Evolutionary conservation across 1,284 basidiomycete species (phyloP), one percentile per base, ranked within the genome.

Genomic region (Tylopilus orsonianus): DNA sequence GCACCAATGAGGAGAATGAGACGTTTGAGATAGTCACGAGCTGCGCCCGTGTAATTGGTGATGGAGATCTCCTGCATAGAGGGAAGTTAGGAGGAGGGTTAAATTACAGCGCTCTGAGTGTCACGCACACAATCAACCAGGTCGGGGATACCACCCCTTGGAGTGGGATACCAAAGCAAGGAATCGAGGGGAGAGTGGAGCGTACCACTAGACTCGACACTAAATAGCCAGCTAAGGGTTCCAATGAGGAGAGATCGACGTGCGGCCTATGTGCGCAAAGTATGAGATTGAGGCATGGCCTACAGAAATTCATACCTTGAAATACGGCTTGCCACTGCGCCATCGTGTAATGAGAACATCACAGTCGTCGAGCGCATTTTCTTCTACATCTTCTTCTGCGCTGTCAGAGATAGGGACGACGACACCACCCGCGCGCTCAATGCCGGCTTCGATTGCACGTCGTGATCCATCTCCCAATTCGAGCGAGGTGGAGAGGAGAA

Each of bases 31-130:
- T 95, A 94, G 44, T 93, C 88, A 5, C 93, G 77, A 3, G 86
- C 78, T 41, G 85, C 81, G 2, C 91, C 92, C 0, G 88, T 89
- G 64, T 94, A 95, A 64, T 93, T 94, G 0, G 92, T 91, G 2
- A 95, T 75, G 0, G 93, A 91, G 50, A 95, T 84, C 51, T 80
- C 73, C 83, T 91, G 52, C 6, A 33, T 33, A 13, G 16, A 9
- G 0, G 4, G 27, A 4, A 16, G 42, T 41, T 6, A 26, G 16
- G 19, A 33, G 35, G 16, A 44, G 16, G 24, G 5, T 4, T 36
- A 19, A 4, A 9, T 8, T 6, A 37, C 7, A 29, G 12, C 29
- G 7, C 2, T 20, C 20, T n/a, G 18, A 33, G 8, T 34, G 26
- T 20, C 19, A 70, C 74, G 32, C 52, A 81, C 79, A 57, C 76